phyloP scores from a whole-genome alignment of 306 rosid species.

The Corylus americana region DNA sequence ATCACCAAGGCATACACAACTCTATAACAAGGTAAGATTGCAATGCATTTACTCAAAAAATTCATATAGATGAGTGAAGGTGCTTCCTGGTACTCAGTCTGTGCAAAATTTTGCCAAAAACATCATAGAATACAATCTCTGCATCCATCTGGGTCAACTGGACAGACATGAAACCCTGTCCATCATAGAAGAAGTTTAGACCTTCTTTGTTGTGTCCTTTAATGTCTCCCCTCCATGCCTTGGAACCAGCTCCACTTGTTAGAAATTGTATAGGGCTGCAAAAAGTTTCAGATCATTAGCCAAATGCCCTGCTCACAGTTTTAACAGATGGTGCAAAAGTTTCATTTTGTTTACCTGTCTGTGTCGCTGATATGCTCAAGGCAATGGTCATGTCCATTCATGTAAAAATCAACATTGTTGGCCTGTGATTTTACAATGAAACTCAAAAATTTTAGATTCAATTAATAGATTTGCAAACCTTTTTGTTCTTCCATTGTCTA shows the following conservation, averaged over 20 bases:
- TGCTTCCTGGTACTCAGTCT: slow-evolving; percentile 35
- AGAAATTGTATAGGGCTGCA: slow-evolving; percentile 52
- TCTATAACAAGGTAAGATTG: neutral
- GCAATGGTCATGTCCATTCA: slow-evolving; percentile 63
- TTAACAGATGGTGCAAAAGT: neutral
- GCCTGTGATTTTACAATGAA: slow-evolving; percentile 29
- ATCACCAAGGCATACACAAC: neutral
- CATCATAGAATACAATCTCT: slow-evolving; percentile 46
- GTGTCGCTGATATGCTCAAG: slow-evolving; percentile 59
- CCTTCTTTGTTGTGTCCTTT: slow-evolving; percentile 14
- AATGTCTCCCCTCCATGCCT: slow-evolving; percentile 62
- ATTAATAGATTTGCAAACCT: neutral
- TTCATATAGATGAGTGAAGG: slow-evolving; percentile 35
- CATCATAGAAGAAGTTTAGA: slow-evolving; percentile 55
- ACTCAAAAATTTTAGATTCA: slow-evolving; percentile 5
- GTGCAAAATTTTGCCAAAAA: slow-evolving; percentile 43
- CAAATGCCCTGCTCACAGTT: neutral
- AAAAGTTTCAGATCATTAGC: slow-evolving; percentile 28
- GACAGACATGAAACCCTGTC: slow-evolving; percentile 66
- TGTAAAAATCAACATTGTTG: slow-evolving; percentile 50
- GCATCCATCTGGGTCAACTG: slow-evolving; percentile 42
- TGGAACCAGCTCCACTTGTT: slow-evolving; percentile 62
- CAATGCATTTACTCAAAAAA: neutral
- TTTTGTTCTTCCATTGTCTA: neutral
- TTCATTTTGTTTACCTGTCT: slow-evolving; percentile 38